phyloP scores from a whole-genome alignment of 352 stramenopile species.

The Phytophthora nicotianae region DNA sequence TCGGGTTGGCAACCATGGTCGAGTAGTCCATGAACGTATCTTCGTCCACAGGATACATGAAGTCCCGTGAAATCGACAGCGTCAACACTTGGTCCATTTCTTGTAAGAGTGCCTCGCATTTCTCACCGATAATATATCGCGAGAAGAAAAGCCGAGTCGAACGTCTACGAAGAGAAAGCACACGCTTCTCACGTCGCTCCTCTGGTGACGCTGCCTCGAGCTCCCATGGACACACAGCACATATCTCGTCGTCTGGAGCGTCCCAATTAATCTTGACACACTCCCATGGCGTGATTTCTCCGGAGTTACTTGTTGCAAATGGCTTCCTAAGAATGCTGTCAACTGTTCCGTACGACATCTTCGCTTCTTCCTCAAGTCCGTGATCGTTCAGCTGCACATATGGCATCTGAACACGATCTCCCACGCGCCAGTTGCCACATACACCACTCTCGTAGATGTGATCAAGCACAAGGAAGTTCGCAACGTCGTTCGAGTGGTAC shows the following conservation, averaged over 20 bases:
- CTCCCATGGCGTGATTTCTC: slow-evolving; percentile 72
- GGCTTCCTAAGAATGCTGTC: slow-evolving; percentile 45
- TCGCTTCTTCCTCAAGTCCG: slow-evolving; percentile 59
- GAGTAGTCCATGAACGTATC: slow-evolving; percentile 80
- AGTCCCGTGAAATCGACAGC: slow-evolving; percentile 76
- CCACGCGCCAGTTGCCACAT: slow-evolving; percentile 66
- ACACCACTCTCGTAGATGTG: slow-evolving; percentile 83
- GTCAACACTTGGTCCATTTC: slow-evolving; percentile 69
- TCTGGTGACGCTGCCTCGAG: slow-evolving; percentile 54
- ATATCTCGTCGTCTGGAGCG: slow-evolving; percentile 69
- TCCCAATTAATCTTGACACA: slow-evolving; percentile 78
- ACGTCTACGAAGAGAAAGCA: slow-evolving; percentile 40
- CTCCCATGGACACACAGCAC: slow-evolving; percentile 80
- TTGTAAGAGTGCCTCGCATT: slow-evolving; percentile 54
- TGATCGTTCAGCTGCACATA: slow-evolving; percentile 70
- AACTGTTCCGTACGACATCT: slow-evolving; percentile 73
- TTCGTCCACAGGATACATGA: slow-evolving; percentile 79
- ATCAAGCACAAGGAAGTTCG: slow-evolving; percentile 88
- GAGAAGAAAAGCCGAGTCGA: slow-evolving; percentile 55
- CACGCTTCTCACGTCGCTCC: slow-evolving; percentile 48
- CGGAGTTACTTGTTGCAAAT: slow-evolving; percentile 17
- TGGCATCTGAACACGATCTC: slow-evolving; percentile 77
- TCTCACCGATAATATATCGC: slow-evolving; percentile 50
- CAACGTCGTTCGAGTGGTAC: slow-evolving; percentile 80
- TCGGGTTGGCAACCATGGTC: slow-evolving; percentile 82